phyloP scores from a whole-genome alignment of 2,329 filamentous ascomycete species.

The Paraphaeosphaeria minitans region DNA sequence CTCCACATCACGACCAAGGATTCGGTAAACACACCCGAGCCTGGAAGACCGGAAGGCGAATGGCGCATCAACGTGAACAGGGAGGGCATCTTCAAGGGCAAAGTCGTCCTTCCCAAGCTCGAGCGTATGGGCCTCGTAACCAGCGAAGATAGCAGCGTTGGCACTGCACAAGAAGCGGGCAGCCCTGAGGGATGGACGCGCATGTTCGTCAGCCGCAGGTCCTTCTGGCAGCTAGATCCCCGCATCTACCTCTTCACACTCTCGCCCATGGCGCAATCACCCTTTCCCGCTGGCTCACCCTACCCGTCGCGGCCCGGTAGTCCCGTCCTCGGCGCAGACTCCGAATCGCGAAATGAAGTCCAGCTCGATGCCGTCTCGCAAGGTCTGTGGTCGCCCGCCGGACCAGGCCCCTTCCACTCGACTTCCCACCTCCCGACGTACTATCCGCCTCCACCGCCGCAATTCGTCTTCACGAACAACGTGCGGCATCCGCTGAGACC shows the following conservation, averaged over 20 bases:
- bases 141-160: conserved; percentile 76
- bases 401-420: conserved; percentile 75
- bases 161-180: conserved; percentile 65
- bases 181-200: conserved; percentile 70
- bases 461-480: conserved; percentile 78
- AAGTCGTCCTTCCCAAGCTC: conserved; percentile 84
- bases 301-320: conserved; percentile 58
- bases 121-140: conserved; percentile 90
- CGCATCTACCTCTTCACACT: conserved; percentile 87
- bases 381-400: conserved; percentile 48
- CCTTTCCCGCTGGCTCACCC: conserved; percentile 57
- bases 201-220: conserved; percentile 80
- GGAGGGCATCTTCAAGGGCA: conserved; percentile 85
- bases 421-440: conserved; percentile 87
- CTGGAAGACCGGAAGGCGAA: conserved; percentile 77
- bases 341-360: conserved; percentile 30
- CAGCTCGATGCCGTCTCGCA: conserved; percentile 39
- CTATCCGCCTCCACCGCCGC: conserved; percentile 81
- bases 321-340: conserved; percentile 44
- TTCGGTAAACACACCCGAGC: conserved; percentile 66
- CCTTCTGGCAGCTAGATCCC: conserved; percentile 92
- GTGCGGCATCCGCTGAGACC: conserved; percentile 84
- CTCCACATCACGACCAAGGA: conserved; percentile 66
- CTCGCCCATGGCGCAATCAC: conserved; percentile 62
- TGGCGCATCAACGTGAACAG: conserved; percentile 85